Evolutionary conservation across 2,329 filamentous ascomycete species (phyloP), one percentile per base, ranked within the genome.

Genomic region (Cordyceps fumosorosea): DNA sequence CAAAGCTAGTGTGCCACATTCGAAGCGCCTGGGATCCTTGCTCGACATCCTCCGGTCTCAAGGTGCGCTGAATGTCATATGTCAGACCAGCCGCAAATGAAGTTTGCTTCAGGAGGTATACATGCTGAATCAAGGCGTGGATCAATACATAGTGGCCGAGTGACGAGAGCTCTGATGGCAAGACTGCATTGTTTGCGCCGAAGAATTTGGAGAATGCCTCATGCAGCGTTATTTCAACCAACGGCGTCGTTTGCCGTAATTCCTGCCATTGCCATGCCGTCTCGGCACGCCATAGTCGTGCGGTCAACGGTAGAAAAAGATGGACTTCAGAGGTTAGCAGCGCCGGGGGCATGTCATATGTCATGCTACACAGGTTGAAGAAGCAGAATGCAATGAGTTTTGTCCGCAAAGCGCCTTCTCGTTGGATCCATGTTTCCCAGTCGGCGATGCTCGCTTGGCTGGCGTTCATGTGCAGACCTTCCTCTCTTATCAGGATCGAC

Each of bases 81-180:
- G 78, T 76, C 2, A 79, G 76, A 0, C 78, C 75, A 1, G 77
- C 72, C 2, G 78, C 77, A 55, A 85, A 80, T 0, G 81, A 83
- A 0, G 84, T 85, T 68, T 88, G 84, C 67, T 88, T 88, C 24
- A 89, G 72, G 44, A 90, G 77, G 70, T 87, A 90, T 18, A 91
- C 86, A 64, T 90, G 87, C 67, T 91, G 88, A 12, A 90, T 81
- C 26, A 91, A 71, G 3, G 87, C 87, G 68, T 90, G 87, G 3
- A 91, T 87, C 40, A 91, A 77, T 8, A 89, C 82, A 66, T 91
- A 90, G 67, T 88, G 88, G 0, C 87, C 88, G 7, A 89, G 73
- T 0, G 85, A 84, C 0, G 83, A 84, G 62, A 84, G 76, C 51
- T 80, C 78, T 0, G 77, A 73, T 1, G 80, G 79, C 0, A 81